phyloP scores from a whole-genome alignment of 2,329 filamentous ascomycete species.

The Spiromastix sp. region DNA sequence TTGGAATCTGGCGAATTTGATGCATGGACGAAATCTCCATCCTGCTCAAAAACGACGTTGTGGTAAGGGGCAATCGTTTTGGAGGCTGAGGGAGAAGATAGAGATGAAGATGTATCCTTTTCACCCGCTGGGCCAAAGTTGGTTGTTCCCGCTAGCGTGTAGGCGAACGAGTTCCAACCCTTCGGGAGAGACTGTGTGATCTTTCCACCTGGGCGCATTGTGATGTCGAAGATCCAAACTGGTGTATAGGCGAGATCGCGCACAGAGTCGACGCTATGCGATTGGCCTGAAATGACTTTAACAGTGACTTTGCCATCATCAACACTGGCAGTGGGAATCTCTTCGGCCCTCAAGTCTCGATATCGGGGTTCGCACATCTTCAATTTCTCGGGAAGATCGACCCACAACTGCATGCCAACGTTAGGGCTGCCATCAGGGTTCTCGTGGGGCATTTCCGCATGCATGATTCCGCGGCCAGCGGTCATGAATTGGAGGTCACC shows the following conservation, averaged over 20 bases:
- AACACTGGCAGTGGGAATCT: constrained; percentile 65
- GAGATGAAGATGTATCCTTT: constrained; percentile 21
- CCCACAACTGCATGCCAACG: constrained; percentile 89
- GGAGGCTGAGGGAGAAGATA: constrained; percentile 16
- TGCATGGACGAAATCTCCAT: constrained; percentile 65
- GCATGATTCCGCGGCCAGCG: constrained; percentile 80
- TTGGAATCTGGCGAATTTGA: constrained; percentile 57
- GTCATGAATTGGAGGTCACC: constrained; percentile 99
- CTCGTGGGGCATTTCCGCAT: constrained; percentile 86
- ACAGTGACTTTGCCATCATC: constrained; percentile 66
- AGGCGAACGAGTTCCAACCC: constrained; percentile 85
- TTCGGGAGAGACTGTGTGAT: constrained; percentile 64
- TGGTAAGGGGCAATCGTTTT: constrained; percentile 59
- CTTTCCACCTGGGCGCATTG: constrained; percentile 66
- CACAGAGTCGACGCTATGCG: constrained; percentile 73
- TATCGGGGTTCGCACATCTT: constrained; percentile 90
- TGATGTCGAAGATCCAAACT: constrained; percentile 88
- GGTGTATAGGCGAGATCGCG: constrained; percentile 91
- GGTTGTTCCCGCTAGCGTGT: constrained; percentile 66
- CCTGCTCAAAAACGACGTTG: constrained; percentile 77
- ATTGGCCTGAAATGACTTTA: constrained; percentile 84
- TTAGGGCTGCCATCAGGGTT: constrained; percentile 67
- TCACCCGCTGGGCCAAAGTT: constrained; percentile 47
- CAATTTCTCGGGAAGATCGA: constrained; percentile 65
- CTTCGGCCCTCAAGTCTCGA: constrained; percentile 65